Conservation (phyloP, 768 basidiomycete species). For the Phlegmacium glaucopus region DNA sequence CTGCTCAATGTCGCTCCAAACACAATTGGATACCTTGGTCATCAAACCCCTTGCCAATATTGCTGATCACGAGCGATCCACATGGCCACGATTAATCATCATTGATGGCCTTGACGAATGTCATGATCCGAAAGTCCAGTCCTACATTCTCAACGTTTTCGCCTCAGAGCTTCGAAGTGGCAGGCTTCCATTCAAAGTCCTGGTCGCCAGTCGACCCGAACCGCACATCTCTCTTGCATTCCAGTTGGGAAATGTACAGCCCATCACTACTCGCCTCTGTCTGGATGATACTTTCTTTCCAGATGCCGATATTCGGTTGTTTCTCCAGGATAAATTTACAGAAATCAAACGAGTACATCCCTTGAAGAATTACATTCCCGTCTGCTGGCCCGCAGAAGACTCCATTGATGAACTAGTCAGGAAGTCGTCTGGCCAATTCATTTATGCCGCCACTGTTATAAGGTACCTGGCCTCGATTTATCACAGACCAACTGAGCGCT, state of each 20-base stretch:
- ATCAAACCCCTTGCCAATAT: conserved; percentile 5
- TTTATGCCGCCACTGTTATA: conserved; percentile 13
- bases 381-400: conserved; percentile 11
- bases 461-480: conserved; percentile 8
- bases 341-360: conserved; percentile 9
- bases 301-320: conserved; percentile 10
- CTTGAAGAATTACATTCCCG: conserved; percentile 1
- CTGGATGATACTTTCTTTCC: conserved; percentile 12
- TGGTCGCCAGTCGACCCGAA: conserved; percentile 15
- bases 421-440: conserved; percentile 17
- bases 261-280: conserved; percentile 1
- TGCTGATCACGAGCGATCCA: background rate
- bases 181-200: conserved; percentile 3
- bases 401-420: conserved; percentile 7
- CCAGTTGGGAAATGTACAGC: background rate
- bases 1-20: conserved; percentile 3
- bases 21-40: conserved; percentile 9
- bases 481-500: conserved; percentile 7
- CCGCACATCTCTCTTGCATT: conserved; percentile 6
- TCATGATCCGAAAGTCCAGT: conserved; percentile 3
- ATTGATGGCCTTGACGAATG: conserved; percentile 17
- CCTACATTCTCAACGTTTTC: conserved; percentile 3
- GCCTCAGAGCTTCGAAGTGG: background rate
- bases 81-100: conserved; percentile 3
- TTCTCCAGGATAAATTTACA: conserved; percentile 5